phyloP scores from a whole-genome alignment of 441 rosid genomes.

The Eruca vesicaria region DNA sequence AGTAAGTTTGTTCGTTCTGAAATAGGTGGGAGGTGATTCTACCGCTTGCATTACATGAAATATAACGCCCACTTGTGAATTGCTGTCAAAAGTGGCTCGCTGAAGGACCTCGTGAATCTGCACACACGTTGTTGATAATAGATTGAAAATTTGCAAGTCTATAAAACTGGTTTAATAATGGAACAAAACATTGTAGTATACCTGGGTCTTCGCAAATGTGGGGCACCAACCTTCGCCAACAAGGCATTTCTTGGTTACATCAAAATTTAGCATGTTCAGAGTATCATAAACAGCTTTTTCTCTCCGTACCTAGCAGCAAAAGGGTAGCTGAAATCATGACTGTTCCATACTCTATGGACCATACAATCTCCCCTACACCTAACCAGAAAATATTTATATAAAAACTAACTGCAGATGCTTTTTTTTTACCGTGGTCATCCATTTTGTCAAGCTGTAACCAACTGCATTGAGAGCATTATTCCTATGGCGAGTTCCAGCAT shows the following conservation, averaged over 20 bases:
- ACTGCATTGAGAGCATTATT: slow-evolving; percentile 73
- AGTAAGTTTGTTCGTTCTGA: slow-evolving; percentile 84
- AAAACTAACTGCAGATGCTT: slow-evolving; percentile 7
- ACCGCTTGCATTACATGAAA: slow-evolving; percentile 88
- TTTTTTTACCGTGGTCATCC: slow-evolving; percentile 76
- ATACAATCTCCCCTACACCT: slow-evolving; percentile 7
- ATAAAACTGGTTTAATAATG: background rate
- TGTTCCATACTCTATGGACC: slow-evolving; percentile 12
- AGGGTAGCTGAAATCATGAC: slow-evolving; percentile 22
- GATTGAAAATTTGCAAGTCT: slow-evolving; percentile 15
- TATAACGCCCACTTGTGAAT: slow-evolving; percentile 89
- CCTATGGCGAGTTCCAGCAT: slow-evolving; percentile 85
- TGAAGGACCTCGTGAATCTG: slow-evolving; percentile 96
- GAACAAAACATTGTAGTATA: slow-evolving; percentile 27
- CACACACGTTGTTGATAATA: slow-evolving; percentile 31
- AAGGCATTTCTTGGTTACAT: slow-evolving; percentile 95
- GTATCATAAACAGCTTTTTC: slow-evolving; percentile 95
- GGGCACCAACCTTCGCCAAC: slow-evolving; percentile 99
- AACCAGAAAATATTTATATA: slow-evolving; percentile 1
- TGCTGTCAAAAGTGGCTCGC: slow-evolving; percentile 93
- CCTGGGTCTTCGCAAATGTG: slow-evolving; percentile 87
- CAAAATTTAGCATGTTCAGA: slow-evolving; percentile 92
- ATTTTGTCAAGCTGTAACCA: slow-evolving; percentile 69
- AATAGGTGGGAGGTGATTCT: slow-evolving; percentile 95
- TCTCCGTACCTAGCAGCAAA: slow-evolving; percentile 67